phyloP scores from a whole-genome alignment of 2,329 filamentous ascomycete species.

The Diaporthe australafricana region DNA sequence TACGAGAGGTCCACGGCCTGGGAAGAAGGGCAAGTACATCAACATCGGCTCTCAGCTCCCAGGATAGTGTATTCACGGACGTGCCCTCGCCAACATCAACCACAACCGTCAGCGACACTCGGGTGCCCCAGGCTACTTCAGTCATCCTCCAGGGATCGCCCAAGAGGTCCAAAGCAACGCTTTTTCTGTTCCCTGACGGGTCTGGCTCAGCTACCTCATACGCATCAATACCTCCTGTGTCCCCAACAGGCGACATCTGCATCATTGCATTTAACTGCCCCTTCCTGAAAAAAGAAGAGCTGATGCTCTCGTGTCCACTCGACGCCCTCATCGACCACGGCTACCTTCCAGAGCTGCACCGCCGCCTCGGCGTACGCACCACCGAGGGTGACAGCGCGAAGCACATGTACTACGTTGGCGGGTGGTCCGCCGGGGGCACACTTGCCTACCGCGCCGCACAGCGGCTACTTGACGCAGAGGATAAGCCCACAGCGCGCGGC shows the following conservation, averaged over 20 bases:
- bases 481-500: neutral
- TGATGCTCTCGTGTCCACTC: neutral
- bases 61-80: neutral
- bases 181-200: neutral
- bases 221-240: neutral
- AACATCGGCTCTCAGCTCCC: neutral
- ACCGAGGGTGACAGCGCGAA: fast-evolving
- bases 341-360: neutral
- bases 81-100: neutral
- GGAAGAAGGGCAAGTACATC: neutral
- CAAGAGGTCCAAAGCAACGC: neutral
- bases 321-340: neutral
- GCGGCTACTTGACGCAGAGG: neutral
- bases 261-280: neutral
- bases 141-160: neutral
- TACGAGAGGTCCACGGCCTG: neutral
- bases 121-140: neutral
- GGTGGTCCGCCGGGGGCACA: neutral
- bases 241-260: neutral
- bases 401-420: neutral
- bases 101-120: neutral
- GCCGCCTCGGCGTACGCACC: neutral
- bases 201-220: neutral
- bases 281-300: neutral
- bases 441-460: neutral